Percentiles rank a stretch among this genome's conserved stretches.
Conservation (phyloP, 306 rosid genomes). For the barrel medic (Medicago truncatula) region DNA sequence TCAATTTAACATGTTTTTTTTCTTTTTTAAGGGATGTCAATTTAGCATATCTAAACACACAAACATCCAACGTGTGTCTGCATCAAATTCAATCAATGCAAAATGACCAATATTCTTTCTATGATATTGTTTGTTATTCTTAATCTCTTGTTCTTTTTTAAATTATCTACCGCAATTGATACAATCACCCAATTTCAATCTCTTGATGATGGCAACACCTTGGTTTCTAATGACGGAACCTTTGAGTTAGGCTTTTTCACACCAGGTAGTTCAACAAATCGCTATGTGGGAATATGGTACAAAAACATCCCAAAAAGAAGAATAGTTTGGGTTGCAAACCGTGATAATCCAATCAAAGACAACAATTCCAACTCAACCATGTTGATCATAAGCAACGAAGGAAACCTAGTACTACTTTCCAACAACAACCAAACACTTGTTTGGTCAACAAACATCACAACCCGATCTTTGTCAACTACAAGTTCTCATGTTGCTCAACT, state of each 20-base stretch:
- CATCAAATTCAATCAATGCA: background rate
- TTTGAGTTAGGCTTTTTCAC: slow-evolving; percentile 33
- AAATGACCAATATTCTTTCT: background rate
- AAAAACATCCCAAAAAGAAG: background rate
- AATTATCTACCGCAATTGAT: background rate
- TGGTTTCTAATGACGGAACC: slow-evolving; percentile 27
- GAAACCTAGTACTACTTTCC: slow-evolving; percentile 21
- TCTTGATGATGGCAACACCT: slow-evolving; percentile 14
- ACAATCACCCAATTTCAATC: background rate
- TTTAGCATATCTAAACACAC: too few relatives aligned
- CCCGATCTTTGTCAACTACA: background rate
- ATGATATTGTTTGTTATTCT: background rate
- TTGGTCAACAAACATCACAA: slow-evolving; percentile 32
- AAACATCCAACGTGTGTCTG: background rate
- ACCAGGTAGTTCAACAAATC: slow-evolving; percentile 13
- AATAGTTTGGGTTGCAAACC: slow-evolving; percentile 34
- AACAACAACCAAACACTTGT: slow-evolving; percentile 3
- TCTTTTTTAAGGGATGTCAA: too few relatives aligned
- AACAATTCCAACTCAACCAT: slow-evolving; percentile 2
- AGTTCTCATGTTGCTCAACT: slow-evolving; percentile 28
- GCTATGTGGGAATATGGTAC: slow-evolving; percentile 35
- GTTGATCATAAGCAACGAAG: background rate
- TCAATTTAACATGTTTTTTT: too few relatives aligned
- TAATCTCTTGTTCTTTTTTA: too few relatives aligned
- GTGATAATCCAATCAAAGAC: slow-evolving; percentile 29